Evolutionary conservation across 257 asterid genomes (phyloP).

Genomic region (Nicotiana sylvestris): DNA sequence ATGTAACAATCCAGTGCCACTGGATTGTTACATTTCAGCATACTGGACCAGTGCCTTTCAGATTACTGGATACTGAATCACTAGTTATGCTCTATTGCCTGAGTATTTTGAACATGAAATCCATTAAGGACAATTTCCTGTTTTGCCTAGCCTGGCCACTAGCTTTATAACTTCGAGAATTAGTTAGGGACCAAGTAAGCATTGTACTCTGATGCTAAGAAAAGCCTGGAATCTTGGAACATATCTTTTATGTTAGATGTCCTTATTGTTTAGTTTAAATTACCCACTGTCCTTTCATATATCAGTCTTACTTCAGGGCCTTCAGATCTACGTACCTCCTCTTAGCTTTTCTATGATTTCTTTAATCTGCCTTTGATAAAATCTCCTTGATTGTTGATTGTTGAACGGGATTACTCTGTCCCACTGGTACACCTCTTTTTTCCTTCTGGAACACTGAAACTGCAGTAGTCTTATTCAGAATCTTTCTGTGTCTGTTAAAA

Average conservation of each 20-base stretch:
- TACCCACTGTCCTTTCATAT: neutral
- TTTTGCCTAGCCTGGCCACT: too few species aligned
- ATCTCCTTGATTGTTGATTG: neutral
- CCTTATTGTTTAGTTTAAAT: neutral
- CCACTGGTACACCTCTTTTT: neutral
- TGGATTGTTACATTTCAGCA: too few species aligned
- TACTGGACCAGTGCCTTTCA: too few species aligned
- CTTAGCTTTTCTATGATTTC: neutral
- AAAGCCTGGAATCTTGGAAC: neutral
- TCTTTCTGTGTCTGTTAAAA: neutral
- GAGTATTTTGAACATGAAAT: neutral
- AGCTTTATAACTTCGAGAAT: neutral
- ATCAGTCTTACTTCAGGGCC: neutral
- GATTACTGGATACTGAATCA: too few species aligned
- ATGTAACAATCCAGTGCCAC: too few species aligned
- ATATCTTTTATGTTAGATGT: neutral
- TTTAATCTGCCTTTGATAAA: neutral
- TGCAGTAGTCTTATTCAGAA: neutral
- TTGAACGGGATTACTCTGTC: neutral
- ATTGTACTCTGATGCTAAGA: neutral
- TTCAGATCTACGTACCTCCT: neutral
- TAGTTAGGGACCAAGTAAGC: neutral
- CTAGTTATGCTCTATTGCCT: too few species aligned
- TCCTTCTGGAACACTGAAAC: neutral
- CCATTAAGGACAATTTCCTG: neutral